Evolutionary conservation across 306 rosid species (phyloP).

Genomic region (Corylus americana): DNA sequence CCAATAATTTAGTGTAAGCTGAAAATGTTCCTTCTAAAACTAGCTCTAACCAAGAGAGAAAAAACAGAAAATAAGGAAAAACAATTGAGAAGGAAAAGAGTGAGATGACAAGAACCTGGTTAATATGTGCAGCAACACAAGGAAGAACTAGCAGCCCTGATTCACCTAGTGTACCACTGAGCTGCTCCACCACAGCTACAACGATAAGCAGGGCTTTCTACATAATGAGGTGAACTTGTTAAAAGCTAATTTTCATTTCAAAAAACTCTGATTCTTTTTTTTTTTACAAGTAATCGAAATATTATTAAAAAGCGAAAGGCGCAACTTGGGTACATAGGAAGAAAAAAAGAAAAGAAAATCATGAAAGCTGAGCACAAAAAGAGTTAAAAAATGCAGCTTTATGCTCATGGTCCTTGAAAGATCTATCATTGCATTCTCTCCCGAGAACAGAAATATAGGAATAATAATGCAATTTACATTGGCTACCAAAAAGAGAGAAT

Average conservation of each 20-base stretch:
- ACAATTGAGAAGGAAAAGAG: not conserved
- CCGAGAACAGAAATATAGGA: no score
- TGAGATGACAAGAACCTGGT: slow-evolving; percentile 4
- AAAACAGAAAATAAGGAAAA: not conserved
- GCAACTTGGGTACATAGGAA: no score
- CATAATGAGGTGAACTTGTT: not conserved
- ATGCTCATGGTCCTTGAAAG: no score
- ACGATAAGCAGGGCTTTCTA: slow-evolving; percentile 2
- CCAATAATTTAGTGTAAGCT: not conserved
- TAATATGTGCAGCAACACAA: slow-evolving; percentile 16
- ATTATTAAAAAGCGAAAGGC: no score
- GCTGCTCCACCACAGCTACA: slow-evolving; percentile 14
- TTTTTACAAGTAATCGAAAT: no score
- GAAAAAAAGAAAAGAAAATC: no score
- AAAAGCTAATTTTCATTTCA: not conserved
- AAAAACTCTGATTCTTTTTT: not conserved
- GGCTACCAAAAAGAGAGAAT: not conserved
- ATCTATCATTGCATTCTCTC: no score
- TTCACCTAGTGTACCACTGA: not conserved
- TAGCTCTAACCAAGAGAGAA: not conserved
- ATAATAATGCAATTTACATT: not conserved
- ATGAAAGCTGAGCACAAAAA: no score
- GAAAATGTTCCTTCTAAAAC: not conserved
- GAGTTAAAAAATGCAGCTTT: no score
- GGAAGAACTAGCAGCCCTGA: slow-evolving; percentile 14